phyloP scores from a whole-genome alignment of 2,329 filamentous ascomycete species.

The Fusarium beomiforme region DNA sequence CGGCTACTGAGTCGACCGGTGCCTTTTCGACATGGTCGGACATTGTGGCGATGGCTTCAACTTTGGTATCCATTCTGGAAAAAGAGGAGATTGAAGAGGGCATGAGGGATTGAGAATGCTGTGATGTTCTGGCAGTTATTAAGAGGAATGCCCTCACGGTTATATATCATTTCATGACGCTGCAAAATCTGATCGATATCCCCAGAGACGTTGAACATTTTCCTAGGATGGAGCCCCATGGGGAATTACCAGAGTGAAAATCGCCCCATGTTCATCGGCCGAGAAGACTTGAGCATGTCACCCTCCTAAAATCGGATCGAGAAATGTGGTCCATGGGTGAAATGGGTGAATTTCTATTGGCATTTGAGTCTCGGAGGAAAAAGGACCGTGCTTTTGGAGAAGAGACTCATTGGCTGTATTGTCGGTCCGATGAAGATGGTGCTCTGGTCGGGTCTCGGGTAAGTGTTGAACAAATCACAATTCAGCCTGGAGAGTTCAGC shows the following conservation, averaged over 20 bases:
- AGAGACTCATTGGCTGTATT: background rate
- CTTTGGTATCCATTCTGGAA: background rate
- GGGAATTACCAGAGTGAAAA: background rate
- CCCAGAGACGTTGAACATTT: background rate
- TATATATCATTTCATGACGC: background rate
- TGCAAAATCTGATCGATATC: background rate
- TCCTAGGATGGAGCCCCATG: background rate
- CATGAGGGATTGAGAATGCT: background rate
- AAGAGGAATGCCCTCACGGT: background rate
- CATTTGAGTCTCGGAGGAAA: fast-evolving
- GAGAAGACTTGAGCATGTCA: background rate
- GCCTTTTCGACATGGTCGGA: constrained; percentile 17
- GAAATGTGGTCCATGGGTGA: background rate
- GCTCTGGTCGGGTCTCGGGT: background rate
- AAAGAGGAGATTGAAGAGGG: background rate
- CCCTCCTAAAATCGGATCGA: background rate
- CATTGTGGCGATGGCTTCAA: background rate
- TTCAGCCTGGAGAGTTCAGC: constrained; percentile 13
- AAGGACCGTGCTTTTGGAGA: background rate
- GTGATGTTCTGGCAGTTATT: background rate
- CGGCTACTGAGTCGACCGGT: background rate
- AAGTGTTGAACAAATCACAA: constrained; percentile 10
- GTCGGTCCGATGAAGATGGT: background rate
- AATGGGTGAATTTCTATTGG: constrained; percentile 24
- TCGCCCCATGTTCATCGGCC: background rate